Percentiles rank a stretch among this genome's conserved stretches.
phyloP scores from a whole-genome alignment of 805 yeast genomes.

The Pichia nakasei region DNA sequence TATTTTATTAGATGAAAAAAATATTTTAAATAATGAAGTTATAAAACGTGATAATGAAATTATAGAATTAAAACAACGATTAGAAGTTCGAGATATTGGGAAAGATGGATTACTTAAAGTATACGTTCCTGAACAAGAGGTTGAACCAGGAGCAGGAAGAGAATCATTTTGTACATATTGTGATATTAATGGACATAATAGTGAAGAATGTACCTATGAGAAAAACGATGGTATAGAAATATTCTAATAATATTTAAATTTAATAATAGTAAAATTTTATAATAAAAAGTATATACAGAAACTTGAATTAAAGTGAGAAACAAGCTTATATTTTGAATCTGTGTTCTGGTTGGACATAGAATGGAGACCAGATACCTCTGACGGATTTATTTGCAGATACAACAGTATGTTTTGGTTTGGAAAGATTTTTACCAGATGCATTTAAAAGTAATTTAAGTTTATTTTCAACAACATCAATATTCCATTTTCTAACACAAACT shows the following conservation, averaged over 20 bases:
- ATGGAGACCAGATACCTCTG: conserved; percentile 97
- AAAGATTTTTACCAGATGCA: conserved; percentile 55
- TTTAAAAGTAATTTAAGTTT: conserved; percentile 58
- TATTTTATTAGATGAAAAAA: not conserved
- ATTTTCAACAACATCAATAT: conserved; percentile 48
- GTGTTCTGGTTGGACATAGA: conserved; percentile 55
- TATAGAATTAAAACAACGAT: conserved; percentile 1
- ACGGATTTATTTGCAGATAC: conserved; percentile 72
- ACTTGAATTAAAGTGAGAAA: not conserved
- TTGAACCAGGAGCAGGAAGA: conserved; percentile 69
- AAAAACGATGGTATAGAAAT: conserved; percentile 32
- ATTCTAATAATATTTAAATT: too few species aligned
- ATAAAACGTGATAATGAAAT: not conserved
- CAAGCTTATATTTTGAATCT: conserved; percentile 23
- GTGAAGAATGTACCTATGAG: conserved; percentile 82
- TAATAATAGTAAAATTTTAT: not conserved
- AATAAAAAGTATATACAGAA: not conserved
- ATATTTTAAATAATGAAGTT: not conserved
- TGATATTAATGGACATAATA: conserved; percentile 82
- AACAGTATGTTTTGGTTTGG: conserved; percentile 68
- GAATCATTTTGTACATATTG: conserved; percentile 87
- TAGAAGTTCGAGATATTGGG: not conserved
- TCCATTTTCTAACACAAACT: conserved; percentile 72
- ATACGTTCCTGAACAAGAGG: conserved; percentile 37
- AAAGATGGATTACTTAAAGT: conserved; percentile 19